Evolutionary conservation across 805 yeast genomes (phyloP), one percentile per base, ranked within the genome.

Genomic region (Candida piceae): DNA sequence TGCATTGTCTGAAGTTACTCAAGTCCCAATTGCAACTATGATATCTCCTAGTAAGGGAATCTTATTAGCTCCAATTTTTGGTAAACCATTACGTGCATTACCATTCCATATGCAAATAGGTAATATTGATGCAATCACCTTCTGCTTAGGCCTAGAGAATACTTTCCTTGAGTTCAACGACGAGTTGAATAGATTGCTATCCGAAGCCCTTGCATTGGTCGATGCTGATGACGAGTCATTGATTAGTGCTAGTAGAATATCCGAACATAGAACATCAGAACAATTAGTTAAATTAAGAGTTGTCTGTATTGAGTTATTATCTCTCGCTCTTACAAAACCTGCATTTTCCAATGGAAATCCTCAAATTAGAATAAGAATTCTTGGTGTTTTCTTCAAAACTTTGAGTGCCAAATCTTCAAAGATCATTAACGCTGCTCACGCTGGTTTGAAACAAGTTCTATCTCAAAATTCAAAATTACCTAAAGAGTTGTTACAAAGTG

Each of bases 91-190:
- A 40, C 72, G 99, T 45, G 99, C 99, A 0, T 69, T 93, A 43
- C 98, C 99, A 0, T 93, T 94, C 64, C 93, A 96, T 4, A 93
- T 90, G 96, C 98, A 94, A 63, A 93, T 93, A 39, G 98, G 98
- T 25, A 89, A 93, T 57, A 89, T 93, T 43, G 97, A 93, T 60
- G 97, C 97, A 1, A 85, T 93, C n/a, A 80, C 95, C 0, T 94
- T 80, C 59, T 90, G 97, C 54, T 64, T 93, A 40, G 78, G 82
- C 1, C 67, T 90, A 33, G 93, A 86, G 10, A 74, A 83, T 44
- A 72, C 96, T 0, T 88, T 90, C 48, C 64, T 90, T 46, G 80
- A 81, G 8, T 90, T 87, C 56, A 85, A 84, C 48, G 97, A 93
- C 38, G 97, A 94, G 53, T 63, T 93, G 41, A 84, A 81, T 41